Conservation (phyloP, 345 rosid genomes). For the Nasturtium officinale region DNA sequence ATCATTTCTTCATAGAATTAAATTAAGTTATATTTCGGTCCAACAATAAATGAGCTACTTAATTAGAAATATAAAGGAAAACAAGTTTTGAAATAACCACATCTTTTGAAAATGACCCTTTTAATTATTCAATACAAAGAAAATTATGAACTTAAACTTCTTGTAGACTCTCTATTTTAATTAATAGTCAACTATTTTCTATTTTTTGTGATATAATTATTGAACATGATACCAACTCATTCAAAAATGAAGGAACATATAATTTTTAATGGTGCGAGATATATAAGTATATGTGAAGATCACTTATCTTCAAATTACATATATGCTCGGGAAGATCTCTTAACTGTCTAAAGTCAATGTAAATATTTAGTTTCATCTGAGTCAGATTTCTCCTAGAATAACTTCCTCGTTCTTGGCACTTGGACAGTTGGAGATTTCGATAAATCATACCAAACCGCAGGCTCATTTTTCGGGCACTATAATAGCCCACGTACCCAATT, state of each 20-base stretch:
- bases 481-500: too few species aligned
- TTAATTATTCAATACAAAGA: slow-evolving; percentile 7
- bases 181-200: not conserved
- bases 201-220: not conserved
- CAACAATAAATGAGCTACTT: slow-evolving; percentile 18
- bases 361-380: not conserved
- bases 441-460: too few species aligned
- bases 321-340: too few species aligned
- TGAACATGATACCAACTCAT: slow-evolving; percentile 40
- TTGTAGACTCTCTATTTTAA: not conserved
- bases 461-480: too few species aligned
- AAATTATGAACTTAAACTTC: not conserved
- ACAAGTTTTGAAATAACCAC: slow-evolving; percentile 37
- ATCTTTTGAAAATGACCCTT: slow-evolving; percentile 32
- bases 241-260: not conserved
- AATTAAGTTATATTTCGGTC: slow-evolving; percentile 17
- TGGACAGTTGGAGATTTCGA: too few species aligned
- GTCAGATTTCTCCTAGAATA: too few species aligned
- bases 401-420: too few species aligned
- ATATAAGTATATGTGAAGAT: too few species aligned
- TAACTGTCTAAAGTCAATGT: not conserved
- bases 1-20: not conserved
- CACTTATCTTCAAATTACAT: too few species aligned
- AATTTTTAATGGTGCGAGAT: not conserved
- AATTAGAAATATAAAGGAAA: slow-evolving; percentile 10